A percentile compares a stretch with the other conserved stretches of the same genome.
Conservation (phyloP, 306 rosid genomes). For the Cyclanthera cordifolia region DNA sequence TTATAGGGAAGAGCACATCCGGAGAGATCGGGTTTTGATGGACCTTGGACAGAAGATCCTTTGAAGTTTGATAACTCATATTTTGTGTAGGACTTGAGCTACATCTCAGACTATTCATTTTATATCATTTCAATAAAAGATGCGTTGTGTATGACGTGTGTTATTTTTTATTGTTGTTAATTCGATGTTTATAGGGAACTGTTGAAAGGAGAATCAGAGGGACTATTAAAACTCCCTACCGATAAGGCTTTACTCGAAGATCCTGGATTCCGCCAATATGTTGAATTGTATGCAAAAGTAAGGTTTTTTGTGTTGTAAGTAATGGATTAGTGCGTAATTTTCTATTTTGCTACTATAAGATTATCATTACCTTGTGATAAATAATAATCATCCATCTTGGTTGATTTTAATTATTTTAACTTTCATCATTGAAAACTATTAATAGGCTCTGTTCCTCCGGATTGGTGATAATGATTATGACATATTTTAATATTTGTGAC, state of each 20-base stretch:
- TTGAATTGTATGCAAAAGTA: constrained; percentile 78
- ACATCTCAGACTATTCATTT: background rate
- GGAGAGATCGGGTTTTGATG: constrained; percentile 82
- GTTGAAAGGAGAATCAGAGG: constrained; percentile 40
- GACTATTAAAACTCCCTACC: constrained; percentile 61
- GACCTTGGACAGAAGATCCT: constrained; percentile 85
- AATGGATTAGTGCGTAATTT: too few species aligned
- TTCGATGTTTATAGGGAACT: constrained; percentile 46
- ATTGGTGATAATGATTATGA: background rate
- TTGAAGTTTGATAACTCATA: constrained; percentile 79
- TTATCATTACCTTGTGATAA: too few species aligned
- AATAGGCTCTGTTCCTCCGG: background rate
- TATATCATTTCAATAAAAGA: constrained; percentile 14
- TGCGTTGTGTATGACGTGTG: background rate
- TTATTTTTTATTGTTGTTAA: constrained; percentile 7
- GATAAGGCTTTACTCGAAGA: constrained; percentile 67
- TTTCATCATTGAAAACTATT: background rate
- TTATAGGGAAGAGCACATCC: constrained; percentile 73
- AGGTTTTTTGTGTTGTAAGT: constrained; percentile 13
- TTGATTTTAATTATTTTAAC: background rate
- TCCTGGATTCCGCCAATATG: constrained; percentile 48
- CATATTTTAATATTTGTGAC: background rate
- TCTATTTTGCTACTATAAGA: too few species aligned
- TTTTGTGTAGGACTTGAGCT: constrained; percentile 48
- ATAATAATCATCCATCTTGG: background rate